Conservation (phyloP, 2,329 filamentous ascomycete genomes). For the Clathrospora elynae region DNA sequence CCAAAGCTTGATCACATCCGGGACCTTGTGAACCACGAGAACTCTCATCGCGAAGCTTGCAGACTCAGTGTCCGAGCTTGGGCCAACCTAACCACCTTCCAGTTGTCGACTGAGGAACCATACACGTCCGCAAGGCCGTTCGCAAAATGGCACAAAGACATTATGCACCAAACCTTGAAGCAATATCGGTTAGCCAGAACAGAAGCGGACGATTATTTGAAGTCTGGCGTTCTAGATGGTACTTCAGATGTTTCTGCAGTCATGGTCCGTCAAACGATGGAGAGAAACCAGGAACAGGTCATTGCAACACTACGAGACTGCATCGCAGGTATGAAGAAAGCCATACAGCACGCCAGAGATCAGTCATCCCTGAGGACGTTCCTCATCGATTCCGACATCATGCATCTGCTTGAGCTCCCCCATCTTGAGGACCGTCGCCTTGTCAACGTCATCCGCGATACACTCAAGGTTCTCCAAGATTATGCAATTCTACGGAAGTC, state of each 20-base stretch:
- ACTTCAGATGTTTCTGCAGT: constrained; percentile 51
- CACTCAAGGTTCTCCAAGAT: constrained; percentile 54
- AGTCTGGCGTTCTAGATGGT: constrained; percentile 44
- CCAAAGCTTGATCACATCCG: constrained; percentile 59
- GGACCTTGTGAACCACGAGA: constrained; percentile 61
- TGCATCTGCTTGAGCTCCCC: constrained; percentile 58
- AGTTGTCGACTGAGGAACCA: constrained; percentile 59
- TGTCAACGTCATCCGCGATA: constrained; percentile 55
- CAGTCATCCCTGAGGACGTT: constrained; percentile 51
- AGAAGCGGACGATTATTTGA: constrained; percentile 62
- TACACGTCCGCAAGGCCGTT: constrained; percentile 54
- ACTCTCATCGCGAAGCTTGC: constrained; percentile 64
- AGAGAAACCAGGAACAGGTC: constrained; percentile 62
- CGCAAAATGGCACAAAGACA: constrained; percentile 60
- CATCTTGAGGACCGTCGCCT: constrained; percentile 54
- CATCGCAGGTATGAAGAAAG: constrained; percentile 57
- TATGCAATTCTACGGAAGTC: constrained; percentile 40
- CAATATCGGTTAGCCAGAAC: constrained; percentile 62
- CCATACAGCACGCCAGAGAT: constrained; percentile 51
- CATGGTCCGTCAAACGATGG: constrained; percentile 58
- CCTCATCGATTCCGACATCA: constrained; percentile 52
- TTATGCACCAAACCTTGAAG: constrained; percentile 57
- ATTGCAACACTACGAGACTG: constrained; percentile 60
- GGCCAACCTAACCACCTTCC: constrained; percentile 62
- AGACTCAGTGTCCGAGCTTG: constrained; percentile 63